Evolutionary conservation across 1,139 yeast species (phyloP).

Genomic region (Yarrowia galli): DNA sequence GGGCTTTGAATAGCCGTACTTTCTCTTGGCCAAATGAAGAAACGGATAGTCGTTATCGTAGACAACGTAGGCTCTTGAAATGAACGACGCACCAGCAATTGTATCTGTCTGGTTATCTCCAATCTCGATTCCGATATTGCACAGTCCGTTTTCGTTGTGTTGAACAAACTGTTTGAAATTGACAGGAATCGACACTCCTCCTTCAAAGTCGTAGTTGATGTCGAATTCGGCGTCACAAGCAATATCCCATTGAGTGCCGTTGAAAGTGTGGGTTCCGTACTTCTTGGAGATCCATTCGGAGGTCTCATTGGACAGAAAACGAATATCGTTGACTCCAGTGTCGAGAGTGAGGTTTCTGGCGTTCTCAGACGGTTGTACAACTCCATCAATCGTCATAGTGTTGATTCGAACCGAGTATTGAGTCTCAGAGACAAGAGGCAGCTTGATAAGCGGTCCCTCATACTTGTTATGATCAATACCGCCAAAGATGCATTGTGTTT

Average conservation of each 20-base stretch:
- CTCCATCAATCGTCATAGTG: constrained; percentile 30
- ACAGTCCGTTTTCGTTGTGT: constrained; percentile 3
- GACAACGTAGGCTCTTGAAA: constrained; percentile 23
- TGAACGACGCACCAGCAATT: constrained; percentile 26
- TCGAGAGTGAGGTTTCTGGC: constrained; percentile 31
- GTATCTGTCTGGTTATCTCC: constrained; percentile 32
- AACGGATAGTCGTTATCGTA: constrained; percentile 36
- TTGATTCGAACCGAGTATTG: constrained; percentile 33
- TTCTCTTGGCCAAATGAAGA: constrained; percentile 26
- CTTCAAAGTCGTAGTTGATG: constrained; percentile 34
- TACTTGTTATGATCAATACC: constrained; percentile 23
- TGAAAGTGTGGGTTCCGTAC: constrained; percentile 25
- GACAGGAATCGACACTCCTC: constrained; percentile 25
- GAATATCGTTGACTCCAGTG: constrained; percentile 31
- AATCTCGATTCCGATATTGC: constrained; percentile 28
- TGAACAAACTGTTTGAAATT: constrained; percentile 36
- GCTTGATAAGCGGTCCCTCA: constrained; percentile 20
- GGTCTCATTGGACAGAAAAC: constrained; percentile 26
- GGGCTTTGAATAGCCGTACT: constrained; percentile 19
- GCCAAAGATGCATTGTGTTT: constrained; percentile 13
- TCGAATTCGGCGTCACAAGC: constrained; percentile 30
- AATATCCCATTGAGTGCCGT: constrained; percentile 33
- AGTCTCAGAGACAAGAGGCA: constrained; percentile 21
- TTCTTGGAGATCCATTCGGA: constrained; percentile 31
- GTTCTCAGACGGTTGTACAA: constrained; percentile 14